Evolutionary conservation across 805 yeast species (phyloP), one percentile per base, ranked within the genome.

Genomic region (Nakazawaea pomicola): DNA sequence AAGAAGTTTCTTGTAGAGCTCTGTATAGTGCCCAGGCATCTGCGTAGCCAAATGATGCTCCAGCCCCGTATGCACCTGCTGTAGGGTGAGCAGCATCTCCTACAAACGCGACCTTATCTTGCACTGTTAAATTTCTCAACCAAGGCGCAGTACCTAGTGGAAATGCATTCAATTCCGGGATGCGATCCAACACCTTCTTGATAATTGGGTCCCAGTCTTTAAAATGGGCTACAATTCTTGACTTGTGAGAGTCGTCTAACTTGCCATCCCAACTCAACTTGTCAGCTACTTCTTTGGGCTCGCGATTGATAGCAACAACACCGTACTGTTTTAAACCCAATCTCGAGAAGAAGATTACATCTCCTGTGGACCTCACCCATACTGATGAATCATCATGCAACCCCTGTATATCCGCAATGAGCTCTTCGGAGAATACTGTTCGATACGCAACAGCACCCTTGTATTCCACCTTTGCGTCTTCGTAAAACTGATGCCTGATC

Each of bases 361-460:
- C 23, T 7, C 33, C 33, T 10, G 15, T 14, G 6, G 20, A 10
- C 2, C n/a, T 30, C 2, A 14, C 14, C 33, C 33, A 30, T 16
- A 21, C 10, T 17, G 49, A 44, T 4, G 39, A 36, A 29, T 46
- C 49, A 36, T 41, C 14, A 14, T 42, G 45, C 6, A 46, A 9
- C 6, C 15, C 31, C 8, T 44, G 29, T n/a, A n/a, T n/a, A 27
- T 44, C 36, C 2, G 29, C 20, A 3, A 46, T 6, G 15, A 36
- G 15, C 6, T 33, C 23, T 16, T 32, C 43, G 14, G 29, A 40
- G 34, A 46, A 46, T 4, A 46, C 48, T 33, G 29, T 41, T 15
- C 49, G 24, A 29, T 46, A 46, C 8, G 46, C 46, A 14, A 46
- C 46, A 4, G 40, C 16, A 7, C 49, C 49, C 20, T 45, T 45